These are phyloP conservation scores for Platismatia glauca DNA, from an alignment of 495 filamentous ascomycete genomes.

Conservation along the genomic window DNA sequence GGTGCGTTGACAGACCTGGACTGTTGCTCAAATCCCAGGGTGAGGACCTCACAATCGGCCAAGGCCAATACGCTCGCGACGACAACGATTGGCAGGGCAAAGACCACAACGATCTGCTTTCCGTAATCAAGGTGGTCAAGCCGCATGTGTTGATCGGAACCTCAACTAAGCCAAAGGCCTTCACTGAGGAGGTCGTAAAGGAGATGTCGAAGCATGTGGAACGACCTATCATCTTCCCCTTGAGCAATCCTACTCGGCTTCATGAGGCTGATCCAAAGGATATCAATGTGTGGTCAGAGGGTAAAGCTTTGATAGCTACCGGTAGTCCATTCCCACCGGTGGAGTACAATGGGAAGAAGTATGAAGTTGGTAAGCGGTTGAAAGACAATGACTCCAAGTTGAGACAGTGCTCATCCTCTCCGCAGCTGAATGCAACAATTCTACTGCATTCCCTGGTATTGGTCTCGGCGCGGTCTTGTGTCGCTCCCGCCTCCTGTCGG, in stretches of 20 bases:
- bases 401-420: background rate
- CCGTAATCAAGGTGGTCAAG: slow-evolving; percentile 60
- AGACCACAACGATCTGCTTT: slow-evolving; percentile 48
- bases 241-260: slow-evolving; percentile 77
- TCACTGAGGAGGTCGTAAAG: slow-evolving; percentile 62
- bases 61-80: slow-evolving; percentile 56
- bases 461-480: slow-evolving; percentile 70
- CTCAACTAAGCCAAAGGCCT: slow-evolving; percentile 70
- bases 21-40: slow-evolving; percentile 58
- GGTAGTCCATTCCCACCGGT: slow-evolving; percentile 79
- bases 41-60: slow-evolving; percentile 52
- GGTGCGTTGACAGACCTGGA: slow-evolving; percentile 80
- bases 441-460: slow-evolving; percentile 77
- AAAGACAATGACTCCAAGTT: background rate
- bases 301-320: slow-evolving; percentile 72
- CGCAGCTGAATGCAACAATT: slow-evolving; percentile 82
- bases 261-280: slow-evolving; percentile 80
- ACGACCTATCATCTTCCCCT: slow-evolving; percentile 71
- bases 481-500: slow-evolving; percentile 51
- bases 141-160: slow-evolving; percentile 80
- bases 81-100: slow-evolving; percentile 55
- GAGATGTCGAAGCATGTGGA: slow-evolving; percentile 75
- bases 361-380: slow-evolving; percentile 48
- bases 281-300: slow-evolving; percentile 68
- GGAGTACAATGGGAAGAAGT: slow-evolving; percentile 51